These are phyloP conservation scores for Xylariaceae sp. DNA, from an alignment of 2,329 filamentous ascomycete genomes.

Conservation along the genomic window DNA sequence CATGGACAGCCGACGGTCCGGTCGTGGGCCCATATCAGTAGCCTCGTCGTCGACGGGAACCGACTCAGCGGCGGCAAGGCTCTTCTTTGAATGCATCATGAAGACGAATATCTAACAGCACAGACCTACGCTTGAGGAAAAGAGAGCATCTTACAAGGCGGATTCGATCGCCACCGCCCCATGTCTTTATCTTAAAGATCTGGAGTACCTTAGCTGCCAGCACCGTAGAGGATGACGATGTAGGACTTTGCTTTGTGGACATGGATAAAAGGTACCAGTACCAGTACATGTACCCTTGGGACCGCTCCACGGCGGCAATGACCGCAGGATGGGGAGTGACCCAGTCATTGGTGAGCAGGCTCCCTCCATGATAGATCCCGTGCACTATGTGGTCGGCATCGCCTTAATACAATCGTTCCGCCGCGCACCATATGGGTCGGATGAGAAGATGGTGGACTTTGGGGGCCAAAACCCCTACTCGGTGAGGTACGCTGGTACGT, in stretches of 20 bases:
- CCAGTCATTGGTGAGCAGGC: slow-evolving; percentile 28
- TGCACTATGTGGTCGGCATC: slow-evolving; percentile 26
- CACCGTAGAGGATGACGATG: slow-evolving; percentile 27
- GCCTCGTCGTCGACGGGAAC: slow-evolving; percentile 20
- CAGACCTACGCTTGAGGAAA: slow-evolving; percentile 22
- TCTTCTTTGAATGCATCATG: slow-evolving; percentile 27
- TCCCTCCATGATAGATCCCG: slow-evolving; percentile 24
- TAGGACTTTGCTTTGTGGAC: slow-evolving; percentile 27
- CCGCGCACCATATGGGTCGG: slow-evolving; percentile 29
- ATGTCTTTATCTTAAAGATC: slow-evolving; percentile 31
- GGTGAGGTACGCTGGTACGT: slow-evolving; percentile 28
- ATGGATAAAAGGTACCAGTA: slow-evolving; percentile 23
- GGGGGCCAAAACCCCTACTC: slow-evolving; percentile 32
- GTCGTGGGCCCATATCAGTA: slow-evolving; percentile 22
- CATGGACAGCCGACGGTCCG: slow-evolving; percentile 19
- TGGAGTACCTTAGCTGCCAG: slow-evolving; percentile 14
- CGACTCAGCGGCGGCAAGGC: slow-evolving; percentile 21
- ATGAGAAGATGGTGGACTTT: slow-evolving; percentile 27
- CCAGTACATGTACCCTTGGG: slow-evolving; percentile 29
- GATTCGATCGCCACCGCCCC: slow-evolving; percentile 28
- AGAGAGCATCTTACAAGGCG: slow-evolving; percentile 22
- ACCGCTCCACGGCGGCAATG: slow-evolving; percentile 21
- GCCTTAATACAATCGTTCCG: slow-evolving; percentile 26
- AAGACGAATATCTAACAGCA: slow-evolving; percentile 12
- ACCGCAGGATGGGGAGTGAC: slow-evolving; percentile 22